phyloP scores from a whole-genome alignment of 1,284 basidiomycete genomes.

The Calocybe gambosa region DNA sequence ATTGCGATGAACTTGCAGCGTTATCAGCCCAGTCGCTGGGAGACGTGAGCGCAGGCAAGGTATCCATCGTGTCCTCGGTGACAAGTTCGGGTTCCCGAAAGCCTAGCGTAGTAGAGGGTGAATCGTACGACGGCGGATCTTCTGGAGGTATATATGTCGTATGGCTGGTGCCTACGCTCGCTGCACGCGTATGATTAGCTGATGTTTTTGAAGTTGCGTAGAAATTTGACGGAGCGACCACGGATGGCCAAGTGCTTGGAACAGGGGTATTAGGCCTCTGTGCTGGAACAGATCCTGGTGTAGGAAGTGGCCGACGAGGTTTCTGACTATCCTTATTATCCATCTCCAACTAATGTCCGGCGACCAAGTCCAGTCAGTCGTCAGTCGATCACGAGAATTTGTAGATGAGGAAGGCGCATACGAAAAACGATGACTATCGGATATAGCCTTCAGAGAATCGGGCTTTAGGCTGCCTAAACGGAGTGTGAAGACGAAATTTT shows the following conservation, averaged over 20 bases:
- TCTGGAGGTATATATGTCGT: slow-evolving; percentile 31
- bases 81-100: slow-evolving; percentile 42
- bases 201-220: slow-evolving; percentile 28
- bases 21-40: slow-evolving; percentile 16
- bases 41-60: slow-evolving; percentile 28
- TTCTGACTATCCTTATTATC: slow-evolving; percentile 34
- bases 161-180: slow-evolving; percentile 33
- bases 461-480: slow-evolving; percentile 1
- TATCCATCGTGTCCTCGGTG: slow-evolving; percentile 25
- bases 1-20: slow-evolving; percentile 1
- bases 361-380: not conserved
- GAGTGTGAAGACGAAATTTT: not conserved
- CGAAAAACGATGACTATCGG: not conserved
- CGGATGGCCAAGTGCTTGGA: slow-evolving; percentile 14
- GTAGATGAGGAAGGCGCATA: slow-evolving; percentile 5
- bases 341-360: slow-evolving; percentile 20
- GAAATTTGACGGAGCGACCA: slow-evolving; percentile 30
- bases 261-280: slow-evolving; percentile 38
- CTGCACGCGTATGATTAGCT: slow-evolving; percentile 31
- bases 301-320: slow-evolving; percentile 34
- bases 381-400: slow-evolving; percentile 1
- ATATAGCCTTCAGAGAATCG: slow-evolving; percentile 1
- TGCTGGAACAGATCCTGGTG: slow-evolving; percentile 27
- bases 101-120: slow-evolving; percentile 21
- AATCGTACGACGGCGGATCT: slow-evolving; percentile 26